Evolutionary conservation across 805 yeast species (phyloP).

Genomic region (Kodamaea laetipori): DNA sequence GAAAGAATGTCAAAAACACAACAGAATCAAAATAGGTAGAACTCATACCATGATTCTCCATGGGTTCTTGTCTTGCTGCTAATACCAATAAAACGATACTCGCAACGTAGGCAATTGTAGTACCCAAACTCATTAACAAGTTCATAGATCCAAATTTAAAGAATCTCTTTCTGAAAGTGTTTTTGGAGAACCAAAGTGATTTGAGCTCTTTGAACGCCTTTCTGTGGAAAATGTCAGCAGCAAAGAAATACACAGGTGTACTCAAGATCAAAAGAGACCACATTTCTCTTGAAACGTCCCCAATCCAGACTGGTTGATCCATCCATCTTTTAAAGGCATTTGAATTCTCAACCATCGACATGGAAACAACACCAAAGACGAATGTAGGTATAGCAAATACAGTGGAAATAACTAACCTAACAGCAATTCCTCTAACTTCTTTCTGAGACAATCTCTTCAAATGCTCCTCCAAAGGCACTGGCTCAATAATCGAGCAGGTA

Average conservation of each 20-base stretch:
- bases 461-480: conserved; percentile 64
- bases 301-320: conserved; percentile 62
- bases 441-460: conserved; percentile 48
- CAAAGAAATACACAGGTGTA: conserved; percentile 73
- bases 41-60: conserved; percentile 44
- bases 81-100: conserved; percentile 58
- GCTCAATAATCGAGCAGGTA: conserved; percentile 54
- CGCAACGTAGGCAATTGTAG: conserved; percentile 69
- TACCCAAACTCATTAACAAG: conserved; percentile 70
- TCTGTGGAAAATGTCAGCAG: conserved; percentile 70
- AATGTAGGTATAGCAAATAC: conserved; percentile 68
- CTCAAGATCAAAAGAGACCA: conserved; percentile 68
- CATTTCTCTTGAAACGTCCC: conserved; percentile 59
- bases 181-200: conserved; percentile 57
- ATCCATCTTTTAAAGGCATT: conserved; percentile 53
- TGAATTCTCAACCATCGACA: conserved; percentile 54
- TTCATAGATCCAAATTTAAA: conserved; percentile 80
- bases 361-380: conserved; percentile 66
- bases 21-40: conserved; percentile 81
- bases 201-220: conserved; percentile 64
- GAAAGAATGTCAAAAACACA: conserved; percentile 70
- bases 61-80: conserved; percentile 36
- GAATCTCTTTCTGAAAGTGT: conserved; percentile 55
- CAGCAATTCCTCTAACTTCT: conserved; percentile 50
- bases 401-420: conserved; percentile 51